phyloP scores from a whole-genome alignment of 2,329 filamentous ascomycete genomes.

The Penicillium sp. region DNA sequence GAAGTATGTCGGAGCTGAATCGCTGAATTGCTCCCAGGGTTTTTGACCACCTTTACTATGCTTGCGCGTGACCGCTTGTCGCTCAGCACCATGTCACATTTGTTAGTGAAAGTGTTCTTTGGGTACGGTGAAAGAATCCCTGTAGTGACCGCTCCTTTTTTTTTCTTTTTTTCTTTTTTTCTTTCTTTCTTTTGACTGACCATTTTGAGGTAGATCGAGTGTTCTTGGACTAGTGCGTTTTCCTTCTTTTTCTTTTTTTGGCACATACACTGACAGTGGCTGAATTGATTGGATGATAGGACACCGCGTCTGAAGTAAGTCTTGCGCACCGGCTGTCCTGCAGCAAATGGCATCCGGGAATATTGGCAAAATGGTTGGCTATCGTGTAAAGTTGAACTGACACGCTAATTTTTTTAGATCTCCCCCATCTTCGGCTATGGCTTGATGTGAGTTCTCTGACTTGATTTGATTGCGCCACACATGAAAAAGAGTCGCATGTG shows the following conservation, averaged over 20 bases:
- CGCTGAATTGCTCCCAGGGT: conserved; percentile 52
- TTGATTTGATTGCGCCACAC: conserved; percentile 27
- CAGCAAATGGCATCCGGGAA: conserved; percentile 30
- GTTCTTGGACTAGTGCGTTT: conserved; percentile 60
- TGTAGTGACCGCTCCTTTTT: conserved; percentile 24
- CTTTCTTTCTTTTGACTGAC: conserved; percentile 12
- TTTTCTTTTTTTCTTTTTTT: neutral
- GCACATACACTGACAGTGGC: conserved; percentile 35
- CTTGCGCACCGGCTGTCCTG: conserved; percentile 32
- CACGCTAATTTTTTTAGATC: conserved; percentile 40
- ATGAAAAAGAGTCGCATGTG: conserved; percentile 28
- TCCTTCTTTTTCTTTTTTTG: conserved; percentile 3
- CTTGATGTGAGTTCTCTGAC: conserved; percentile 37
- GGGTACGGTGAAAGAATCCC: conserved; percentile 43
- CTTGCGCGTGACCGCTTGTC: conserved; percentile 59
- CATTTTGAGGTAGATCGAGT: conserved; percentile 45
- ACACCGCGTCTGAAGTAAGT: conserved; percentile 42
- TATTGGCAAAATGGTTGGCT: conserved; percentile 40
- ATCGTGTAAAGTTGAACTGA: conserved; percentile 38
- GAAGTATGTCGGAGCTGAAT: conserved; percentile 8
- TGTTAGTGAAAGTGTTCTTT: conserved; percentile 63
- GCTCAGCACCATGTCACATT: conserved; percentile 59
- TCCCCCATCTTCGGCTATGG: conserved; percentile 43
- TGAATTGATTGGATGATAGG: conserved; percentile 43
- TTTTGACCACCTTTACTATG: conserved; percentile 74